Evolutionary conservation across 2,329 filamentous ascomycete species (phyloP).

Genomic region (Aspergillus costaricaensis): DNA sequence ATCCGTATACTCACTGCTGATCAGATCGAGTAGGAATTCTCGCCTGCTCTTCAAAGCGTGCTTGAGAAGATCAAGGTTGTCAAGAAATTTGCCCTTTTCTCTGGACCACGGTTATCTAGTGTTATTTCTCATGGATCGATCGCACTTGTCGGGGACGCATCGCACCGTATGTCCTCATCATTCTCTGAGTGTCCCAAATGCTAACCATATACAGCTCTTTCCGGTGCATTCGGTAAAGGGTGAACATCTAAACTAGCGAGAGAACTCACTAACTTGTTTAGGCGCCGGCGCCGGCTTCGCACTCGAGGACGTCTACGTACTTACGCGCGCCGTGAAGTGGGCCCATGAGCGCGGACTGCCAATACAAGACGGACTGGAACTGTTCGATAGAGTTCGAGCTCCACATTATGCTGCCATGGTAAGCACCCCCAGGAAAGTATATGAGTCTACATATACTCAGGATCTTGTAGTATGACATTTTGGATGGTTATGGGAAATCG

Average conservation of each 20-base stretch:
- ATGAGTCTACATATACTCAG: not conserved
- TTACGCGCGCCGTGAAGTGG: conserved; percentile 12
- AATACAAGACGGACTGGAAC: not conserved
- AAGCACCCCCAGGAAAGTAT: no score
- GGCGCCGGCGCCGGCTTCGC: conserved; percentile 18
- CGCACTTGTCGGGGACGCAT: conserved; percentile 18
- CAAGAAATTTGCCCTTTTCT: conserved; percentile 17
- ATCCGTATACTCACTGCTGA: not conserved
- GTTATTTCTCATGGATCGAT: conserved; percentile 8
- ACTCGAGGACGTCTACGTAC: conserved; percentile 18
- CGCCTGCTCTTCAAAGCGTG: conserved; percentile 1
- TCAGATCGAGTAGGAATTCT: conserved; percentile 9
- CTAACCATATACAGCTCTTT: conserved; percentile 8
- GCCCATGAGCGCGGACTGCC: not conserved
- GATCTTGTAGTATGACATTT: conserved; percentile 7
- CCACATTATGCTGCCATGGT: conserved; percentile 18
- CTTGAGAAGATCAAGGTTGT: conserved; percentile 12
- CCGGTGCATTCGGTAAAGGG: conserved; percentile 15
- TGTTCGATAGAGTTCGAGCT: conserved; percentile 13
- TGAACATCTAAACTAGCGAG: no score
- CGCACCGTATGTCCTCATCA: conserved; percentile 13
- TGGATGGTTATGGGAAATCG: conserved; percentile 7
- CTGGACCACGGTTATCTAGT: conserved; percentile 9
- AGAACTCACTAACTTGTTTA: not conserved
- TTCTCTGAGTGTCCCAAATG: no score